phyloP scores from a whole-genome alignment of 257 asterid genomes.

The Gynochthodes officinalis region DNA sequence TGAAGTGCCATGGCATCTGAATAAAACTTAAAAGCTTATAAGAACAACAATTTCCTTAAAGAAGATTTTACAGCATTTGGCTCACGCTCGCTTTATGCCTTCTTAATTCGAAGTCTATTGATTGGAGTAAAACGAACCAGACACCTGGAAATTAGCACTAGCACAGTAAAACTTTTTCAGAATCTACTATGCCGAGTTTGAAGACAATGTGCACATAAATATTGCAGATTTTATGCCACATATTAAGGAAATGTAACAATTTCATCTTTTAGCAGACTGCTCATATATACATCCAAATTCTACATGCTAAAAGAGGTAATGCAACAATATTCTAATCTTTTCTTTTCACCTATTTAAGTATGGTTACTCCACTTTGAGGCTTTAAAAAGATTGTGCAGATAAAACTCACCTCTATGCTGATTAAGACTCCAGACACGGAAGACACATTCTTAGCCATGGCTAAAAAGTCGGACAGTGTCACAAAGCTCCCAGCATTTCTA shows the following conservation, averaged over 20 bases:
- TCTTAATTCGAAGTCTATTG: no score
- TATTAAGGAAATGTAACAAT: not conserved
- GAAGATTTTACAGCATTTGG: not conserved
- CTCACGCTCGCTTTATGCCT: not conserved
- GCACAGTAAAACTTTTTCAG: not conserved
- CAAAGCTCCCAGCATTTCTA: conserved; percentile 35
- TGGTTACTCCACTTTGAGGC: not conserved
- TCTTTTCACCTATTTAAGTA: not conserved
- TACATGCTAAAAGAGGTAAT: conserved; percentile 3
- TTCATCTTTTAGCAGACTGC: not conserved
- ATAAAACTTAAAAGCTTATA: not conserved
- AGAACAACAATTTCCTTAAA: not conserved
- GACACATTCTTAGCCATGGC: conserved; percentile 52
- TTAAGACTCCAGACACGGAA: conserved; percentile 67
- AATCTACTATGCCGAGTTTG: not conserved
- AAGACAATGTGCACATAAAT: no score
- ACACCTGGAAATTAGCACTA: not conserved
- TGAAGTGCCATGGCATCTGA: not conserved
- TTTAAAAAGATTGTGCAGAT: conserved; percentile 10
- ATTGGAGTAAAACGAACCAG: no score
- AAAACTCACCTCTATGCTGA: conserved; percentile 61
- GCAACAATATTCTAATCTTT: not conserved
- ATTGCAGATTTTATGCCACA: not conserved
- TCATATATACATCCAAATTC: not conserved
- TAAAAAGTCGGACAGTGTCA: conserved; percentile 57